phyloP scores from a whole-genome alignment of 2,329 filamentous ascomycete species.

The Penicillium sp. region DNA sequence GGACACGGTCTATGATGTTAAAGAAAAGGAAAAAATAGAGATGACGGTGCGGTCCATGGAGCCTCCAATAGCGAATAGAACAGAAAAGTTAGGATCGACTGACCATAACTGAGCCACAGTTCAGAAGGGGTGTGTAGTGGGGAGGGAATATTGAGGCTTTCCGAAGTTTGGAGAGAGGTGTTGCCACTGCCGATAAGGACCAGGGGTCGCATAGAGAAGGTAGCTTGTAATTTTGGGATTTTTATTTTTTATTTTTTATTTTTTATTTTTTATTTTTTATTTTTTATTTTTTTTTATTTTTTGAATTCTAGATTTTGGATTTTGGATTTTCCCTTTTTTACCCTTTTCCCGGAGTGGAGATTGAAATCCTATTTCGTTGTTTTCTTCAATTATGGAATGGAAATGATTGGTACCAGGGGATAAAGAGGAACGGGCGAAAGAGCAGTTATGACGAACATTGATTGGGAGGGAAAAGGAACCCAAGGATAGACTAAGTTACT shows the following conservation, averaged over 20 bases:
- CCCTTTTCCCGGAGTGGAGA: not conserved
- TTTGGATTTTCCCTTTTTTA: not conserved
- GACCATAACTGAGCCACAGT: slow-evolving; percentile 22
- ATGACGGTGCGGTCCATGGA: slow-evolving; percentile 20
- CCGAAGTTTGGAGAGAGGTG: slow-evolving; percentile 13
- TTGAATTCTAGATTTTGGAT: not conserved
- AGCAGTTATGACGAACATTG: slow-evolving; percentile 10
- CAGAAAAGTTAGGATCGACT: slow-evolving; percentile 12
- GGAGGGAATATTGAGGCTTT: slow-evolving; percentile 4
- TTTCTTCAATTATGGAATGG: slow-evolving; percentile 2
- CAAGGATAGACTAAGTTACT: no score
- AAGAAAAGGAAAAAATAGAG: slow-evolving; percentile 18
- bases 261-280: not conserved
- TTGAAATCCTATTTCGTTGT: not conserved
- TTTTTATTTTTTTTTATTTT: not conserved
- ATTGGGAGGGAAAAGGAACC: slow-evolving; percentile 11
- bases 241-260: no score
- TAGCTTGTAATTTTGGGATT: not conserved
- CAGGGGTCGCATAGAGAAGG: slow-evolving; percentile 7
- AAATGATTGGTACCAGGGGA: slow-evolving; percentile 22
- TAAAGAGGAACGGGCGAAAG: slow-evolving; percentile 12
- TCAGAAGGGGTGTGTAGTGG: slow-evolving; percentile 1
- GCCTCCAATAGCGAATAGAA: slow-evolving; percentile 23
- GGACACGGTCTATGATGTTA: slow-evolving; percentile 21
- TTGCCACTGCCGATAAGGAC: slow-evolving; percentile 24